Base-by-base conservation (phyloP, 306 rosid genomes). In the Hippophae tibetana region DNA sequence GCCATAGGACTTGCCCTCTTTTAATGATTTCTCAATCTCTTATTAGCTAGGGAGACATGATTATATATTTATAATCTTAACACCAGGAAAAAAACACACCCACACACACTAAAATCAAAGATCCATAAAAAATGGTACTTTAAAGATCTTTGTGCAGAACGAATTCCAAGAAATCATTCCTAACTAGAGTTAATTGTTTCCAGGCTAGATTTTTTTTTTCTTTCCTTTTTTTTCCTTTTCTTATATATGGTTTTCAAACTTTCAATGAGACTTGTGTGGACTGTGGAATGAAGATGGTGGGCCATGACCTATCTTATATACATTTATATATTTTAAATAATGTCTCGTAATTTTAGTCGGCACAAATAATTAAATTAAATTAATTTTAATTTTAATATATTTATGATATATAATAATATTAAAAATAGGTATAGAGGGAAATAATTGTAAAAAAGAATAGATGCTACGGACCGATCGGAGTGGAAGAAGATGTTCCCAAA, bases 111-210 rank as follows among this genome's bases (percentile, higher is more conserved):
- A 14, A 9, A 1, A 54, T 3, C 50, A 11, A 41, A 7, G 41
- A 40, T 10, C 23, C 54, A 42, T 45, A 58, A 3, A 43, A 53
- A 7, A 8, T 31, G 46, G 11, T 27, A 50, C 44, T 61, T 42
- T n/a, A 54, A 56, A 73, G 57, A 71, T 69, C 64, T 57, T 48
- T 51, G 82, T 67, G 5, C 27, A 42, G 64, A 66, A 70, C 81
- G 62, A 78, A 85, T 79, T 80, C 85, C 82, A 56, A 85, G 74
- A 74, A 75, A 61, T 52, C 23, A 70, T 72, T 81, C 76, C 72
- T 54, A 66, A 71, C 85, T 76, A 63, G 86, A 84, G 87, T 78
- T 18, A 18, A 18, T 0, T 60, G 74, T 62, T 62, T 67, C 49
- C 87, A 78, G 86, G 84, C 84, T 78, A 0, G 23, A 18, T 18